Evolutionary conservation across 495 filamentous ascomycete species (phyloP).

Genomic region (Penicillium silybi): DNA sequence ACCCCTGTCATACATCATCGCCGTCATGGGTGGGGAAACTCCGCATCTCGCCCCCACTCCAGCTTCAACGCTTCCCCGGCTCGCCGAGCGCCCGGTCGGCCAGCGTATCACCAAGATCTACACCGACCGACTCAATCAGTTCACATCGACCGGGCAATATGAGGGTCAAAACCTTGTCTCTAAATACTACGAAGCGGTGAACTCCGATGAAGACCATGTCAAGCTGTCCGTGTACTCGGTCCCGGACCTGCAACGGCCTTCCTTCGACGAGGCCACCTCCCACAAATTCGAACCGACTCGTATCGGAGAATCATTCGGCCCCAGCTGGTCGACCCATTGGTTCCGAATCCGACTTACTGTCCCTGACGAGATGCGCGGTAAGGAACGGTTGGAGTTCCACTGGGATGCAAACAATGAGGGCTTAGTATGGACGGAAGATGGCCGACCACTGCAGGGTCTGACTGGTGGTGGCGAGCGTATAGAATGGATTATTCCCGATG

Average conservation of each 20-base stretch:
- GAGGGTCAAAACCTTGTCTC: constrained; percentile 68
- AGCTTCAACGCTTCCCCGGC: constrained; percentile 52
- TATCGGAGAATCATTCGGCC: constrained; percentile 79
- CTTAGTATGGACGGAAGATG: constrained; percentile 83
- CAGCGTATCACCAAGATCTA: constrained; percentile 87
- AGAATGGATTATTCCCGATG: constrained; percentile 84
- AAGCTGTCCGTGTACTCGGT: constrained; percentile 85
- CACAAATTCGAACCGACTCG: constrained; percentile 72
- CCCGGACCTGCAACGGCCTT: constrained; percentile 71
- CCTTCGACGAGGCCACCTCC: constrained; percentile 84
- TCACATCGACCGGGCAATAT: constrained; percentile 80
- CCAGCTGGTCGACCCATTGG: constrained; percentile 99
- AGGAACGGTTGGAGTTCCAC: constrained; percentile 82
- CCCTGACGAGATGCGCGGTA: constrained; percentile 63
- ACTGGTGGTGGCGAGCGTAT: constrained; percentile 86
- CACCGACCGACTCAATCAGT: constrained; percentile 75
- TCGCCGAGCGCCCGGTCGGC: constrained; percentile 62
- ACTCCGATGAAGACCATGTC: constrained; percentile 68
- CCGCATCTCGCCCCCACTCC: constrained; percentile 26
- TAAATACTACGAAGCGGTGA: constrained; percentile 73
- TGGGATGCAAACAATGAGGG: constrained; percentile 95
- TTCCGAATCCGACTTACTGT: constrained; percentile 78
- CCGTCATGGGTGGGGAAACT: constrained; percentile 48
- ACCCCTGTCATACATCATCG: neutral
- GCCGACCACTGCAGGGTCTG: constrained; percentile 83